Percentiles rank a stretch among this genome's conserved stretches.
Evolutionary conservation across 164 flowering plant genomes (phyloP).

Genomic region (Cinnamomum micranthum): DNA sequence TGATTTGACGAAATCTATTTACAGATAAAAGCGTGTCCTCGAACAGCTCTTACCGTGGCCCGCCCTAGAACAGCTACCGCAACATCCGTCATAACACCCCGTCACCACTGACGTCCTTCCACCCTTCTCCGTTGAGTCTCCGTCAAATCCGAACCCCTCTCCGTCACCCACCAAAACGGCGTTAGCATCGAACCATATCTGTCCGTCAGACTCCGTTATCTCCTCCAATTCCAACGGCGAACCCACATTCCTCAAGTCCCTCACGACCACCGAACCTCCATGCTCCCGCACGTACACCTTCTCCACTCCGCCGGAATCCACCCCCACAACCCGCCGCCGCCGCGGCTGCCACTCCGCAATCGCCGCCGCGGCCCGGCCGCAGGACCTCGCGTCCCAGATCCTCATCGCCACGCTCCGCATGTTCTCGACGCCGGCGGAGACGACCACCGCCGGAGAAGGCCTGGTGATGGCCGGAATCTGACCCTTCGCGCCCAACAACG

Average conservation of each 20-base stretch:
- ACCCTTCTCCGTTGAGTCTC: not conserved
- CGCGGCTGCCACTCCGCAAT: slow-evolving; percentile 46
- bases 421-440: slow-evolving; percentile 31
- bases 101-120: slow-evolving; percentile 18
- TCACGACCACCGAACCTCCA: slow-evolving; percentile 10
- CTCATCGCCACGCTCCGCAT: slow-evolving; percentile 15
- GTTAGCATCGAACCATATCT: slow-evolving; percentile 63
- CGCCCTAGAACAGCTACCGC: slow-evolving; percentile 9
- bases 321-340: slow-evolving; percentile 18
- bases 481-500: slow-evolving; percentile 12
- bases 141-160: not conserved
- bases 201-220: slow-evolving; percentile 35
- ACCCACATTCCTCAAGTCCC: slow-evolving; percentile 22
- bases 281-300: slow-evolving; percentile 16
- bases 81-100: slow-evolving; percentile 20
- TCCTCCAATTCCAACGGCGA: slow-evolving; percentile 26
- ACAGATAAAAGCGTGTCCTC: not conserved
- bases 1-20: not conserved
- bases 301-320: slow-evolving; percentile 12
- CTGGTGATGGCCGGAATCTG: slow-evolving; percentile 17
- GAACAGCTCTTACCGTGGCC: not conserved
- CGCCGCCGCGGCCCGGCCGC: slow-evolving; percentile 36
- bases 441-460: slow-evolving; percentile 32
- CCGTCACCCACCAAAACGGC: slow-evolving; percentile 38
- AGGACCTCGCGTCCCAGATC: slow-evolving; percentile 56